Evolutionary conservation across 768 basidiomycete species (phyloP).

Genomic region (Psilocybe cyanescens): DNA sequence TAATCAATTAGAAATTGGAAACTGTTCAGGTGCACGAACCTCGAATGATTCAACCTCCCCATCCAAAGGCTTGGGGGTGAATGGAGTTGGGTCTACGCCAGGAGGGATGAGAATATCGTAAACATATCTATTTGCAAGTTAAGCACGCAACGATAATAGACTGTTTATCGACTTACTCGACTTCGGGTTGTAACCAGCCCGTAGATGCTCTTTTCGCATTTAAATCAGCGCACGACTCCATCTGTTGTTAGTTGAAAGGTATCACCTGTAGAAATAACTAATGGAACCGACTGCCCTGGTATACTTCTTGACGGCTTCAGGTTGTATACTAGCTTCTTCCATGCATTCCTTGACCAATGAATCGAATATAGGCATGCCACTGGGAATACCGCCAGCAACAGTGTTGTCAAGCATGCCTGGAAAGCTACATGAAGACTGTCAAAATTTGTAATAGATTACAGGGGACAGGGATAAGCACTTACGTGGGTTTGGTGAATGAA

Average conservation of each 20-base stretch:
- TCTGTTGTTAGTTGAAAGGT: not conserved
- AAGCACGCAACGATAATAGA: slow-evolving; percentile 5
- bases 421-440: slow-evolving; percentile 49
- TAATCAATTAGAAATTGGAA: not conserved
- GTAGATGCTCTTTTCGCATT: slow-evolving; percentile 46
- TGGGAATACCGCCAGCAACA: slow-evolving; percentile 90
- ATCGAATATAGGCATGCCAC: slow-evolving; percentile 73
- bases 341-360: slow-evolving; percentile 87
- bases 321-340: slow-evolving; percentile 88
- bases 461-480: not conserved
- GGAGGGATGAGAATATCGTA: slow-evolving; percentile 82
- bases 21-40: slow-evolving; percentile 40
- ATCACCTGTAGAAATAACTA: slow-evolving; percentile 81
- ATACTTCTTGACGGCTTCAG: slow-evolving; percentile 61
- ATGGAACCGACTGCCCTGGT: slow-evolving; percentile 68
- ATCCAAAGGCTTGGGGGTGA: slow-evolving; percentile 77
- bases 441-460: too few species aligned
- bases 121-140: slow-evolving; percentile 59
- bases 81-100: slow-evolving; percentile 45
- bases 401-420: slow-evolving; percentile 90
- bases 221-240: not conserved
- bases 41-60: slow-evolving; percentile 96
- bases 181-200: slow-evolving; percentile 88
- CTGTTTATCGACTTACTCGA: slow-evolving; percentile 56
- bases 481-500: slow-evolving; percentile 89